Evolutionary conservation across 176 grass and related monocot genomes (phyloP).

Genomic region (Paspalum notatum): DNA sequence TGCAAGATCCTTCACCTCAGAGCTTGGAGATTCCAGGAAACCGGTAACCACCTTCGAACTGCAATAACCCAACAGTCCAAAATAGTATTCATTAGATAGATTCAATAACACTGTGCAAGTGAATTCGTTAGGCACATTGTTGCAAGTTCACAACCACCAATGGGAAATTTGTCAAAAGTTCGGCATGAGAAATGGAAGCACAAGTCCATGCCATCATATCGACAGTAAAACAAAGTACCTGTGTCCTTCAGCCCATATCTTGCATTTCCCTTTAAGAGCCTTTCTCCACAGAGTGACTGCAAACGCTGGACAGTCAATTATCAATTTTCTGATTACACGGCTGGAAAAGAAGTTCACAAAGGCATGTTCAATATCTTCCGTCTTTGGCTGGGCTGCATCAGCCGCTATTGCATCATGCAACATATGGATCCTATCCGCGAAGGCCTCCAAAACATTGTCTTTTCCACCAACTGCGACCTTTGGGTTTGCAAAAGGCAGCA

Average conservation of each 20-base stretch:
- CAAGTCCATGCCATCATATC: not conserved
- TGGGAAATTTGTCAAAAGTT: not conserved
- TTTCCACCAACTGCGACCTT: constrained; percentile 78
- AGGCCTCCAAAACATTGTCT: constrained; percentile 65
- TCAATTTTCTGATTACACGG: constrained; percentile 67
- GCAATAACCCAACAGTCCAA: constrained; percentile 27
- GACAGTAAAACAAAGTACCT: constrained; percentile 48
- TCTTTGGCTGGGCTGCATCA: constrained; percentile 60
- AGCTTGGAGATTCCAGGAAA: constrained; percentile 76
- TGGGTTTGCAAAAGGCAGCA: constrained; percentile 29
- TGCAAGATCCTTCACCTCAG: constrained; percentile 56
- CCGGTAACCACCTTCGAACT: constrained; percentile 81
- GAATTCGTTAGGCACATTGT: not conserved
- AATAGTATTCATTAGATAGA: constrained; percentile 17
- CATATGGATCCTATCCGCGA: constrained; percentile 41
- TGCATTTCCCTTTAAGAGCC: constrained; percentile 66
- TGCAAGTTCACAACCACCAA: not conserved
- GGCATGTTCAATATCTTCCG: constrained; percentile 72
- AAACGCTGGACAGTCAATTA: constrained; percentile 69
- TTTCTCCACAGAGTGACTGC: constrained; percentile 75
- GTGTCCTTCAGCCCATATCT: constrained; percentile 74
- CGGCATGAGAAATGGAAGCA: not conserved
- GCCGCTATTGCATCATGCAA: constrained; percentile 81
- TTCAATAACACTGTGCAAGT: not conserved
- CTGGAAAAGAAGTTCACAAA: constrained; percentile 87